Conservation (phyloP, 2,329 filamentous ascomycete genomes). For the Diplodia mutila region DNA sequence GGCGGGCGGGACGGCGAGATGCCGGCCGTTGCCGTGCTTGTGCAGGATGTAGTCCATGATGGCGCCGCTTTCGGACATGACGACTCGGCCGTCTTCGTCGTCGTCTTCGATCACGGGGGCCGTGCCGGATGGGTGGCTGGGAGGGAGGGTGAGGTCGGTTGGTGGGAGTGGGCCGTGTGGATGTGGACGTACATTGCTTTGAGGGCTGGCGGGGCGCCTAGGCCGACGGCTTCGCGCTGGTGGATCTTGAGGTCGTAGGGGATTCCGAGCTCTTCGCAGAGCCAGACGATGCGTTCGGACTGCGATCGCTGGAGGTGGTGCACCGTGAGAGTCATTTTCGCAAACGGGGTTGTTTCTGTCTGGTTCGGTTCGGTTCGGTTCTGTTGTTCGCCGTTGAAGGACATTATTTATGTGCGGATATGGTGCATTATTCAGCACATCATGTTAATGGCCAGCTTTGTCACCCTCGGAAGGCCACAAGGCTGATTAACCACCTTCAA, state of each 20-base stretch:
- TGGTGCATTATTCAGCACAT: too few species aligned
- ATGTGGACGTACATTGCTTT: slow-evolving; percentile 33
- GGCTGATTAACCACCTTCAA: too few species aligned
- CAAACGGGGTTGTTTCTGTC: too few species aligned
- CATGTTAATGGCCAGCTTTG: too few species aligned
- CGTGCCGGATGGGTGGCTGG: slow-evolving; percentile 53
- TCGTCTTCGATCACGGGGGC: slow-evolving; percentile 71
- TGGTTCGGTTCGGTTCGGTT: too few species aligned
- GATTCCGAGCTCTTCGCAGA: slow-evolving; percentile 66
- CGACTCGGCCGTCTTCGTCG: slow-evolving; percentile 58
- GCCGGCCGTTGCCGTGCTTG: slow-evolving; percentile 48
- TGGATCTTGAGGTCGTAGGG: slow-evolving; percentile 56
- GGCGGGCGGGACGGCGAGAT: too few species aligned
- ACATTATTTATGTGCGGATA: too few species aligned
- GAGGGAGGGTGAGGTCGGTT: slow-evolving; percentile 32
- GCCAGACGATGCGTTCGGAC: slow-evolving; percentile 66
- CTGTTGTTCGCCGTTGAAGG: too few species aligned
- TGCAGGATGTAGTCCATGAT: slow-evolving; percentile 65
- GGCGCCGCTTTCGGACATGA: slow-evolving; percentile 63
- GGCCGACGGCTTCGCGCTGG: slow-evolving; percentile 46
- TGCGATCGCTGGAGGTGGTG: slow-evolving; percentile 55
- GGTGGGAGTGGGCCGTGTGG: background rate
- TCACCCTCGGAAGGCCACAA: too few species aligned
- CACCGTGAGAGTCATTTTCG: slow-evolving; percentile 36
- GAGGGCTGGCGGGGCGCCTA: slow-evolving; percentile 35